Base-by-base conservation (phyloP, 176 grass and related monocot genomes). In the Hordeum marinum region DNA sequence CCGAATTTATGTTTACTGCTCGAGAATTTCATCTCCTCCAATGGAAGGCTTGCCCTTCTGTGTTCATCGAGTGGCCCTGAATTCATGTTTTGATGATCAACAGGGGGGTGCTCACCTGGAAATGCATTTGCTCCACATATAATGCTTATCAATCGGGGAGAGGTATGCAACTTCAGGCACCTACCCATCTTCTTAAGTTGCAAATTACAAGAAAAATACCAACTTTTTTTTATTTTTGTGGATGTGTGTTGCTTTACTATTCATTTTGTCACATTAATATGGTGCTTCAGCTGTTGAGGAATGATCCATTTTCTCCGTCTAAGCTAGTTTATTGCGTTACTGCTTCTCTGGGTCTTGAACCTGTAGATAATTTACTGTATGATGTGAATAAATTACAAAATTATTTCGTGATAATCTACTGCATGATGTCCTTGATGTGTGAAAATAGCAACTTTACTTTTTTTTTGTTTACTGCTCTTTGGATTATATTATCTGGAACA, bases 41-140 rank as follows among this genome's bases (percentile, higher is more conserved):
- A 10, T 27, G 77, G 14, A 81, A 48, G 60, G 82, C 20, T 40
- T 74, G 4, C 61, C 8, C 3, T 31, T 69, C 10, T 13, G 25
- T 86, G 50, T 36, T 27, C 17, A 65, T 64, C 23, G 15, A 39
- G 29, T 35, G 6, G 8, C 75, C 62, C 55, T 48, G 76, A 79
- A 75, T 40, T 74, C 36, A 87, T 71, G 32, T 45, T 80, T 64
- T 55, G 14, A 50, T 24, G 40, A 63, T 75, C 59, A 61, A 61
- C 72, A 83, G 80, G 72, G n/a, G 72, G 75, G 7, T 68, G 75
- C 80, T 75, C 84, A 43, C 57, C 80, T 81, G 63, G 84, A 46
- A 83, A 57, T 80, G 89, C 80, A 54, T 87, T 91, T 80, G 87
- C 75, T 52, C 89, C 85, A 37, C 80, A 87, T 74, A 57, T 79